Evolutionary conservation across 1,139 yeast genomes (phyloP).

Genomic region (Zygosaccharomyces sapae): DNA sequence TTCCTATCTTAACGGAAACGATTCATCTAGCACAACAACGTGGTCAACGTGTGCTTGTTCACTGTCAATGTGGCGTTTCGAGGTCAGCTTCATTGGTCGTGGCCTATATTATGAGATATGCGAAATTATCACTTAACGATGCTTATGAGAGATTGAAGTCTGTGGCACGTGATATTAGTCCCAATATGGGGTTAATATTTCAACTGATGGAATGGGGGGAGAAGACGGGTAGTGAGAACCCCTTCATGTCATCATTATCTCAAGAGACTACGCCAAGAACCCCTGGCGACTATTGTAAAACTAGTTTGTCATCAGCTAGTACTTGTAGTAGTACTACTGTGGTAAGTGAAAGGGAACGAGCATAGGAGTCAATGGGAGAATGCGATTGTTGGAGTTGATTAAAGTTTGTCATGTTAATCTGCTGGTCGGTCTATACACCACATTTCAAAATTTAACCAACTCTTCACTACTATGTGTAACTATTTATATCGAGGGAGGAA

Average conservation of each 20-base stretch:
- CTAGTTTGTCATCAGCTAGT: constrained; percentile 8
- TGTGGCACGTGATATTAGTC: constrained; percentile 73
- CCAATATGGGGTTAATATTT: constrained; percentile 85
- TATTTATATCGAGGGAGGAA: neutral
- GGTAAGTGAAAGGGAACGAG: neutral
- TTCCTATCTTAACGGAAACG: constrained; percentile 53
- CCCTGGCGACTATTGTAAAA: constrained; percentile 16
- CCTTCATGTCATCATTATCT: constrained; percentile 9
- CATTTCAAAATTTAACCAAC: no score
- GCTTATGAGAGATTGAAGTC: constrained; percentile 68
- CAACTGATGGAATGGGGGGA: constrained; percentile 78
- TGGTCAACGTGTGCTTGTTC: constrained; percentile 59
- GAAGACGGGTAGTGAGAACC: neutral
- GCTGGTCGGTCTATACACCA: neutral
- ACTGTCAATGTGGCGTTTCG: constrained; percentile 92
- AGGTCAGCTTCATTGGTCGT: constrained; percentile 83
- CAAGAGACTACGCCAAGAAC: constrained; percentile 19
- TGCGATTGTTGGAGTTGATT: neutral
- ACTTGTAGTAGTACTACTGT: constrained; percentile 1
- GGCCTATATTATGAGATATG: constrained; percentile 72
- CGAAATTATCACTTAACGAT: constrained; percentile 59
- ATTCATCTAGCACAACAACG: constrained; percentile 41
- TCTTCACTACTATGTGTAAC: no score
- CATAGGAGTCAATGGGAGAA: neutral
- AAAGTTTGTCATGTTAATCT: neutral